Base-by-base conservation (phyloP, 2,329 filamentous ascomycete species). In the Exophiala mesophila region DNA sequence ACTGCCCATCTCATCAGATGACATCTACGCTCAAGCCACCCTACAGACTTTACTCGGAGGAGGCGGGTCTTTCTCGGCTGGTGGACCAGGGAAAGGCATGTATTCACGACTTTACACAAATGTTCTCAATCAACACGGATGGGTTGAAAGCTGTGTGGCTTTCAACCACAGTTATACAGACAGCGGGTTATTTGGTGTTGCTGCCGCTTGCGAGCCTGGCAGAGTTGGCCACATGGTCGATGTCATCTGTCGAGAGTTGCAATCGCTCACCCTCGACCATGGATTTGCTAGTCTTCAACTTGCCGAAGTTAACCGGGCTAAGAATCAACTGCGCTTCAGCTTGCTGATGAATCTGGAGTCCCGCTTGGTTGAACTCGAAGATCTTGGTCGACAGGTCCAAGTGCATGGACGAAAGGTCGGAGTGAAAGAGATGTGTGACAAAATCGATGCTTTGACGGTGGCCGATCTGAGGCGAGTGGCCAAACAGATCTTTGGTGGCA, bases 121-220 rank as follows among this genome's bases (percentile, higher is more conserved):
- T 63, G 90, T 97, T 0, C 78, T 98, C 38, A 98, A 98, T 71
- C 89, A 97, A 68, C 83, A 95, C 68, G 88, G 85, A 55, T 98
- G 90, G 90, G 88, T 98, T 18, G 92, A 98, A 69, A 89, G 82
- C 47, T 97, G 92, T 68, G 76, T 94, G 38, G 85, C 90, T 20
- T 97, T 97, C 73, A 97, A 97, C 73, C 89, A 97, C 73, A 87
- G 85, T 34, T 98, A 98, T 74, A 92, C 87, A 0, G 92, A 98
- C 65, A 89, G 84, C 5, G 92, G 92, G 3, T 78, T 98, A 30
- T 98, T 98, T 59, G 92, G 92, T 53, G 96, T 98, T 61, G 83
- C 85, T 1, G 85, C 88, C 0, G 83, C 83, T 19, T 98, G 92
- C 67, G 77, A 82, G 23, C 90, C 92, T 0, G 78, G 78, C 24